These are phyloP conservation scores for Catharanthus roseus DNA, from an alignment of 257 asterid species.

Conservation along the genomic window DNA sequence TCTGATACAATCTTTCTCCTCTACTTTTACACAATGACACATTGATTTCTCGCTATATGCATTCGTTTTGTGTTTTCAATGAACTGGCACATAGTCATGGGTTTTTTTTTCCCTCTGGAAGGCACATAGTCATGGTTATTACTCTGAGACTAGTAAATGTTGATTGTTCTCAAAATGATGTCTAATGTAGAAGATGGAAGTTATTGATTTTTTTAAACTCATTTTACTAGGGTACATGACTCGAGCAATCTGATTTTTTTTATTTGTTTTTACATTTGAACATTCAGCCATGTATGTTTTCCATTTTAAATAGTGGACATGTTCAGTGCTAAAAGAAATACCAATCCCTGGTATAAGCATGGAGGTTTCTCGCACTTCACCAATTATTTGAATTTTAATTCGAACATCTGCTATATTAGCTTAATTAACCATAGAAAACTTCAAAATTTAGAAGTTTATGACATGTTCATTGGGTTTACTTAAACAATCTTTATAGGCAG, in stretches of 20 bases:
- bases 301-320: background rate
- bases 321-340: background rate
- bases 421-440: background rate
- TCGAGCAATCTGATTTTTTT: too few relatives aligned
- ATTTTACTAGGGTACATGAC: background rate
- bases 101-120: too few relatives aligned
- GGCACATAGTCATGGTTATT: too few relatives aligned
- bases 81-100: background rate
- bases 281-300: background rate
- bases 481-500: slow-evolving; percentile 46
- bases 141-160: background rate
- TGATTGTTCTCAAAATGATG: background rate
- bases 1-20: background rate
- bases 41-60: background rate
- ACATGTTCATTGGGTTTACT: slow-evolving; percentile 20
- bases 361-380: background rate
- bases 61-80: background rate
- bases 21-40: background rate
- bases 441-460: background rate
- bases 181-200: background rate
- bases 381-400: background rate
- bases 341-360: background rate
- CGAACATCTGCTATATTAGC: background rate
- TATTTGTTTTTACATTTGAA: background rate
- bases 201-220: background rate